Base-by-base conservation (phyloP, 352 stramenopile species). In the Globisporangium rhizosaccharum region DNA sequence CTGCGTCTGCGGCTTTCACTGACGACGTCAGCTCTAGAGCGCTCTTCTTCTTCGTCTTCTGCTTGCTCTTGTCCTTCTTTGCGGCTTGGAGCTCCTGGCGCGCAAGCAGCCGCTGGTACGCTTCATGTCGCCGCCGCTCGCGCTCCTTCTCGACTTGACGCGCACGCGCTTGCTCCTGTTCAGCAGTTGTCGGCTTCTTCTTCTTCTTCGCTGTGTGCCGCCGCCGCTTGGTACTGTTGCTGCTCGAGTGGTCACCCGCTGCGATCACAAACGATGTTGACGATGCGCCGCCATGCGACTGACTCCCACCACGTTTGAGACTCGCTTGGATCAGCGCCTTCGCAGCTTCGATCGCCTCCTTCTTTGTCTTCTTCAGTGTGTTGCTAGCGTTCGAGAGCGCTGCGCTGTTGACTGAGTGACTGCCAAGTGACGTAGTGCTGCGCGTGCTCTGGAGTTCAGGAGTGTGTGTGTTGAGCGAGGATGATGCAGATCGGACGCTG, bases 91-190 rank as follows among this genome's bases (percentile, higher is more conserved):
- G 61, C 42, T 75, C 68, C 58, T 87, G 81, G 15, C 81, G 69
- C 4, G 76, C 79, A 6, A 85, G 18, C 3, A 92, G 61, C 1
- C 82, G 75, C 49, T 87, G 72, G 55, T 84, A 84, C 7, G 82
- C 82, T 28, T 76, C 72, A 54, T 82, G 70, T 28, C 76, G 65
- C 25, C 78, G 62, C 30, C 61, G 58, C 33, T 90, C 73, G 14
- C 75, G 74, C 57, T 90, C 76, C 25, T 60, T 65, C 47, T 85
- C 75, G 6, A 82, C 17, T 36, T 67, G 59, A 44, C 54, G 44
- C 2, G 45, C 56, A 3, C 54, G 58, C 18, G 61, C 50, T 14
- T 57, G 47, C n/a, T 71, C 63, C 20, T 65, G 52, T 50, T 83
- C 67, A 47, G 78, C 64, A 0, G 61, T 45, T 3, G 54, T 76